Evolutionary conservation across 768 basidiomycete species (phyloP).

Genomic region (Cystoderma amianthinum): DNA sequence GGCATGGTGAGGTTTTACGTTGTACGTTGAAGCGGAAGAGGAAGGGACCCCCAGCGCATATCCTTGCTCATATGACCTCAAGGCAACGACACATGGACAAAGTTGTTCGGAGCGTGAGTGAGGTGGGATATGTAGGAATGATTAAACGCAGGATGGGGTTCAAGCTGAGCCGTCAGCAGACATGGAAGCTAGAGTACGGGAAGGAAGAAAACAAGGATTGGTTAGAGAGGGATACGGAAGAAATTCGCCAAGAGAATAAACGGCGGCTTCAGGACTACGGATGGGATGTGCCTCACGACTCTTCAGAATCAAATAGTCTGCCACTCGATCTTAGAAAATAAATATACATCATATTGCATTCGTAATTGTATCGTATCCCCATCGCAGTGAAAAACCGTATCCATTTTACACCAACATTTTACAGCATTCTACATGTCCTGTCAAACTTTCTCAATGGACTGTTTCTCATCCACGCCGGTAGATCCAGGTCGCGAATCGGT

Average conservation of each 20-base stretch:
- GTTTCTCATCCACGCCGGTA: neutral
- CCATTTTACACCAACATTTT: too few relatives aligned
- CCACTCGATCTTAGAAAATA: too few relatives aligned
- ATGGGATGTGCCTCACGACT: too few relatives aligned
- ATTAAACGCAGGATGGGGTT: conserved; percentile 53
- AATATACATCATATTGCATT: too few relatives aligned
- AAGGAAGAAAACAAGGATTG: neutral
- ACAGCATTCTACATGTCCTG: too few relatives aligned
- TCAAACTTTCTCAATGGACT: too few relatives aligned
- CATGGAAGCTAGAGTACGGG: conserved; percentile 22
- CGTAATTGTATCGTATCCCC: too few relatives aligned
- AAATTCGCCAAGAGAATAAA: too few relatives aligned
- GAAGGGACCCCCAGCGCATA: conserved; percentile 58
- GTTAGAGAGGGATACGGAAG: too few relatives aligned
- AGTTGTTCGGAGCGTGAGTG: conserved; percentile 44
- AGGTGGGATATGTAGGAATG: conserved; percentile 66
- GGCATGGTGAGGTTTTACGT: conserved; percentile 51
- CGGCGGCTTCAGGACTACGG: too few relatives aligned
- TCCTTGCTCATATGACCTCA: conserved; percentile 45
- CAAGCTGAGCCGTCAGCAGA: conserved; percentile 33
- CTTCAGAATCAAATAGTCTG: too few relatives aligned
- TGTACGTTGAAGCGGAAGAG: conserved; percentile 39
- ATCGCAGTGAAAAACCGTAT: too few relatives aligned
- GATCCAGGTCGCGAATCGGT: neutral
- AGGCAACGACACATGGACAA: conserved; percentile 40